A percentile compares a stretch with the other conserved stretches of the same genome.
These are phyloP conservation scores for Serendipita vermifera DNA, from an alignment of 768 basidiomycete species.

Conservation along the genomic window DNA sequence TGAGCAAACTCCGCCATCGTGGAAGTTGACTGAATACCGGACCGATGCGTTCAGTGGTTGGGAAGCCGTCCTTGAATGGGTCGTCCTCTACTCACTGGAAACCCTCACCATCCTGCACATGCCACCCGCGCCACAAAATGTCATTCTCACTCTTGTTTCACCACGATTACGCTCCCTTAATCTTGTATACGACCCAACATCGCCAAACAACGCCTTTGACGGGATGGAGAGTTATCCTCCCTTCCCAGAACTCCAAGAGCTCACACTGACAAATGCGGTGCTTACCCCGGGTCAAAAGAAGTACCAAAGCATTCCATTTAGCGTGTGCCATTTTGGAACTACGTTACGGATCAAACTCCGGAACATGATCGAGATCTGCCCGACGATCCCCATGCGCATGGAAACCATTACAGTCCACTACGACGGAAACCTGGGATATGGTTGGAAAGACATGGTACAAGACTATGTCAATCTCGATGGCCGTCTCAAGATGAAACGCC, in stretches of 20 bases:
- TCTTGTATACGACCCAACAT: neutral
- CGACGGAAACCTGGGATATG: neutral
- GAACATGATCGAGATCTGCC: neutral
- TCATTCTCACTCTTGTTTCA: neutral
- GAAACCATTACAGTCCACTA: neutral
- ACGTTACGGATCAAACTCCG: conserved; percentile 1
- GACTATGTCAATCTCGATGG: neutral
- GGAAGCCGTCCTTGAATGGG: conserved; percentile 2
- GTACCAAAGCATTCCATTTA: neutral
- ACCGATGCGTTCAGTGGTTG: neutral
- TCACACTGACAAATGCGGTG: neutral
- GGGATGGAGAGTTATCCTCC: neutral
- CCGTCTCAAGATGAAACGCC: neutral
- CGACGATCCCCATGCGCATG: conserved; percentile 7
- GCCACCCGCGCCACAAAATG: neutral
- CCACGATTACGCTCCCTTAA: neutral
- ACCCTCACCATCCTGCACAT: neutral
- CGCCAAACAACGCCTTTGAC: neutral
- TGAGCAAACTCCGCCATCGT: neutral
- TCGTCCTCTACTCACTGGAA: neutral
- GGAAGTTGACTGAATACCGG: conserved; percentile 1
- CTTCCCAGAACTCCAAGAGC: neutral
- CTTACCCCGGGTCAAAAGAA: neutral
- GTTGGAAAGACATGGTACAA: conserved; percentile 4
- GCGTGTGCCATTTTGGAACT: neutral